Percentiles rank a stretch among this genome's conserved stretches.
Conservation (phyloP, 805 yeast genomes). For the Saccharomycopsis fodiens region DNA sequence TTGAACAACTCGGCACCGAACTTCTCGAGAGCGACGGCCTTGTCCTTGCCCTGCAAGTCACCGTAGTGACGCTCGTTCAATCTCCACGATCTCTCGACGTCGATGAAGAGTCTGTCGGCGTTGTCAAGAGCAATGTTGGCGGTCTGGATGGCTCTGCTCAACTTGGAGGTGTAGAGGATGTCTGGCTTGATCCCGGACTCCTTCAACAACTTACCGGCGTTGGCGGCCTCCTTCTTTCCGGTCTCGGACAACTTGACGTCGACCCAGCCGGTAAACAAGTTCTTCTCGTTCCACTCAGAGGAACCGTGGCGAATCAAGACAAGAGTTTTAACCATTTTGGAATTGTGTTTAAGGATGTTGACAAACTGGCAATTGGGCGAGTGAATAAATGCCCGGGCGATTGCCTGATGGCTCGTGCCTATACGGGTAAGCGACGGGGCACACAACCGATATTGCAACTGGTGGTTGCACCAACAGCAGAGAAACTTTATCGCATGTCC, state of each 20-base stretch:
- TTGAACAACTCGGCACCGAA: conserved; percentile 92
- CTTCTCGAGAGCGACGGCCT: conserved; percentile 81
- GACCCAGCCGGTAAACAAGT: conserved; percentile 98
- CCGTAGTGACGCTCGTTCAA: conserved; percentile 99
- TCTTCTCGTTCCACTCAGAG: conserved; percentile 98
- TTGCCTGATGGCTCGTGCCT: neutral
- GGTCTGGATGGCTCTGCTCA: conserved; percentile 93
- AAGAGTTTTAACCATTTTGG: conserved; percentile 40
- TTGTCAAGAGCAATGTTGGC: conserved; percentile 87
- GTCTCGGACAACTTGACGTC: conserved; percentile 78
- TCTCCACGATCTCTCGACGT: conserved; percentile 95
- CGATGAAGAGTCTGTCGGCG: conserved; percentile 87
- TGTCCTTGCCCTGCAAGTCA: conserved; percentile 97
- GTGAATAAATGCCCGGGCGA: neutral
- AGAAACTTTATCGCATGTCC: too few species aligned
- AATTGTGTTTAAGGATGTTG: neutral
- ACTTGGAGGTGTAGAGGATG: conserved; percentile 81
- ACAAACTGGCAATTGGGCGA: neutral
- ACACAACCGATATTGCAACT: too few species aligned
- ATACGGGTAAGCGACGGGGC: neutral
- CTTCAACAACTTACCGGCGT: conserved; percentile 88
- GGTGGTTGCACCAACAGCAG: too few species aligned
- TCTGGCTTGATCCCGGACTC: conserved; percentile 84
- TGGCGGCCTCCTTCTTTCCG: conserved; percentile 85
- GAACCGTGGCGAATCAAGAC: conserved; percentile 98